phyloP scores from a whole-genome alignment of 2,329 filamentous ascomycete genomes.

The Didymosphaeria variabile region DNA sequence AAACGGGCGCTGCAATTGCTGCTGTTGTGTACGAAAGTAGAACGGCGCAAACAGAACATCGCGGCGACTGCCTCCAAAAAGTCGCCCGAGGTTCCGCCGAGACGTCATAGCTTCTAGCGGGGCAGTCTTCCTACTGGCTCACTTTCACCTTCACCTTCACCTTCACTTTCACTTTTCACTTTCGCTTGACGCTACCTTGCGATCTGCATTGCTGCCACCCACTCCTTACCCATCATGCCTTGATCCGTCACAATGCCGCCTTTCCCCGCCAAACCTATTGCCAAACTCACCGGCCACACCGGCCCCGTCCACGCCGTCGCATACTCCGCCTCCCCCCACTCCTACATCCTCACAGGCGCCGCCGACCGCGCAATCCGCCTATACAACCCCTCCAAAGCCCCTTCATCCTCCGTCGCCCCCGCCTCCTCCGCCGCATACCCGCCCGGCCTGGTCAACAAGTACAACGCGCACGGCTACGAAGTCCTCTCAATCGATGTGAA shows the following conservation, averaged over 20 bases:
- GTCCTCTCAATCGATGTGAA: slow-evolving; percentile 81
- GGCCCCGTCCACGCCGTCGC: slow-evolving; percentile 60
- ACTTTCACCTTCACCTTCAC: too few species aligned
- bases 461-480: slow-evolving; percentile 89
- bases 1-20: neutral
- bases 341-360: slow-evolving; percentile 80
- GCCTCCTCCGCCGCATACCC: slow-evolving; percentile 33
- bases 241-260: slow-evolving; percentile 42
- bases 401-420: slow-evolving; percentile 46
- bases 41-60: neutral
- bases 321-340: slow-evolving; percentile 59
- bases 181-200: neutral
- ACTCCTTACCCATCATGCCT: slow-evolving; percentile 30
- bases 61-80: slow-evolving; percentile 7
- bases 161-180: neutral
- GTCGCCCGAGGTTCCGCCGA: slow-evolving; percentile 11
- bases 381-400: slow-evolving; percentile 75
- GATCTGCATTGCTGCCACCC: slow-evolving; percentile 14
- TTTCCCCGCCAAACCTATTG: slow-evolving; percentile 53
- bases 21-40: neutral
- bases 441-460: slow-evolving; percentile 78
- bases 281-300: slow-evolving; percentile 53
- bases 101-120: slow-evolving; percentile 13
- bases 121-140: neutral
- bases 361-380: slow-evolving; percentile 86